Evolutionary conservation across 441 rosid genomes (phyloP), one percentile per base, ranked within the genome.

Genomic region (Manihot esculenta): DNA sequence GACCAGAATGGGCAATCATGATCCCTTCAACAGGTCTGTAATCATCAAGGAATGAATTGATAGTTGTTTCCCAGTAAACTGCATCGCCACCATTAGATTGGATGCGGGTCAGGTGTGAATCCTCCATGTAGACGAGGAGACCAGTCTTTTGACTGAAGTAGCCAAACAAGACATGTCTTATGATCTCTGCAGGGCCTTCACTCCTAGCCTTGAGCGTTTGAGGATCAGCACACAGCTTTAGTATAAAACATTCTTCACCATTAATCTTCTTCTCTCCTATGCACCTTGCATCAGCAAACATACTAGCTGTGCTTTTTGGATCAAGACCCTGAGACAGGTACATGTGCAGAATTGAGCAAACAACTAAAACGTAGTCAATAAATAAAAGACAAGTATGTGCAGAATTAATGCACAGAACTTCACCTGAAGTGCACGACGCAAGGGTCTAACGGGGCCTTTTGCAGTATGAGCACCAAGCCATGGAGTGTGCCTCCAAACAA

Each of bases 391-490:
- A 10, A 21, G 2, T 6, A 30, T 26, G 41, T 26, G 1, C 35
- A 72, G 49, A 62, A 75, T 56, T 38, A 44, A 9, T 65, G 35
- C 7, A 66, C 14, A 47, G 50, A 62, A 41, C 13, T 64, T 75
- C 74, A 94, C 99, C 95, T 94, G 99, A 81, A 94, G 99, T 14
- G 96, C 90, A 59, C 99, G 95, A 3, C 99, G 97, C 80, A 94
- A 77, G 11, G 97, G 97, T 74, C 99, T 83, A 66, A 92, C 97
- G 0, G 99, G 99, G 18, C 97, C 99, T 76, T 88, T 94, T 4
- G 99, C 99, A 23, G 90, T 77, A 59, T 89, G 97, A 47, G 99
- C 85, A 38, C 99, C 97, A 1, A 89, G 93, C 99, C 99, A 94
- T 5, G 99, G 97, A 0, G 97, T 92, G 79, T 94, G 97, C 66